These are phyloP conservation scores for Curvularia spicifera DNA, from an alignment of 2,329 filamentous ascomycete genomes.

Conservation along the genomic window DNA sequence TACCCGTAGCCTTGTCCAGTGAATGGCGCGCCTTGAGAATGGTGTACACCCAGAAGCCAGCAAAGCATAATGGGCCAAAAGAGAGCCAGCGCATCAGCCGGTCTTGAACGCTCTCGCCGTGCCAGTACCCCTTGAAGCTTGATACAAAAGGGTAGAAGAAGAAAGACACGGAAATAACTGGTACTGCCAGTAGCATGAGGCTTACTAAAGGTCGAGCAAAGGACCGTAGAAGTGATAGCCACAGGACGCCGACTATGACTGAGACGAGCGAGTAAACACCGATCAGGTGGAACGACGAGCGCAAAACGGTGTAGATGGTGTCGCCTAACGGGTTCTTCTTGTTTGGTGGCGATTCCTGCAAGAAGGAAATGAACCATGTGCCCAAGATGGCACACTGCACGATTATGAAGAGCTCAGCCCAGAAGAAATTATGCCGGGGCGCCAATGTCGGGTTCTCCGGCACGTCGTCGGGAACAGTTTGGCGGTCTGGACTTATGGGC, in stretches of 20 bases:
- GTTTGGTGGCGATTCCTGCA: slow-evolving; percentile 79
- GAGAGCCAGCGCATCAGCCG: slow-evolving; percentile 86
- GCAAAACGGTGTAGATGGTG: slow-evolving; percentile 89
- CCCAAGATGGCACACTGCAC: slow-evolving; percentile 82
- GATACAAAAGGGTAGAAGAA: slow-evolving; percentile 89
- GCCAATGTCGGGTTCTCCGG: slow-evolving; percentile 54
- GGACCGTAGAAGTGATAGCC: slow-evolving; percentile 85
- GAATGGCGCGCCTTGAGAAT: slow-evolving; percentile 81
- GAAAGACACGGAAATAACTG: slow-evolving; percentile 85
- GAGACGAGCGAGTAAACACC: slow-evolving; percentile 92
- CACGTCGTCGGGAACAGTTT: slow-evolving; percentile 64
- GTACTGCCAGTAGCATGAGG: slow-evolving; percentile 81
- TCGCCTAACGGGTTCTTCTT: slow-evolving; percentile 80
- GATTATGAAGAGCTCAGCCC: slow-evolving; percentile 88
- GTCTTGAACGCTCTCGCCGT: slow-evolving; percentile 84
- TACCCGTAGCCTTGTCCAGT: slow-evolving; percentile 81
- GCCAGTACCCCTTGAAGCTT: slow-evolving; percentile 79
- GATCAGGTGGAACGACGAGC: slow-evolving; percentile 85
- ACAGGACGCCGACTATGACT: slow-evolving; percentile 83
- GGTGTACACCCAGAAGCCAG: slow-evolving; percentile 81
- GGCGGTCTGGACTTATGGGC: slow-evolving; percentile 56
- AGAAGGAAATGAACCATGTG: slow-evolving; percentile 85
- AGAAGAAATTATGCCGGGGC: slow-evolving; percentile 81
- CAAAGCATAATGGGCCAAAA: slow-evolving; percentile 74
- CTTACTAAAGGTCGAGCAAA: slow-evolving; percentile 86